phyloP scores from a whole-genome alignment of 202 grass and related monocot genomes.

The Dendrocalamus latiflorus region DNA sequence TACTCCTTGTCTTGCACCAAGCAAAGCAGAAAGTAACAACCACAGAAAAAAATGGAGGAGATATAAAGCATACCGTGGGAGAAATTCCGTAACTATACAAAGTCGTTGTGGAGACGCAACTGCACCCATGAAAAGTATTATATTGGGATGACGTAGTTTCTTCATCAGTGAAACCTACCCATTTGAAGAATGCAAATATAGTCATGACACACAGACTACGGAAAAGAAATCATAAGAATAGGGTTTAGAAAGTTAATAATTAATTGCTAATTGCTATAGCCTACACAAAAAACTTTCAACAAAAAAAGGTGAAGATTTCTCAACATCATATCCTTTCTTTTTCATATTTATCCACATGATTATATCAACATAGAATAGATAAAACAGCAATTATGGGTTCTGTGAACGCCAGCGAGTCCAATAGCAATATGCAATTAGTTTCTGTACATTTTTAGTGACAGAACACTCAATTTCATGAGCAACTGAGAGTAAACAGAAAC shows the following conservation, averaged over 20 bases:
- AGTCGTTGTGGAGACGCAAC: constrained; percentile 73
- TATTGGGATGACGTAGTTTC: constrained; percentile 82
- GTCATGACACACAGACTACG: constrained; percentile 7
- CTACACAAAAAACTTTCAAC: background rate
- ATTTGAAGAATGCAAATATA: constrained; percentile 27
- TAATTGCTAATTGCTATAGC: background rate
- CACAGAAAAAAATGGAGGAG: background rate
- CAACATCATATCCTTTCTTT: background rate
- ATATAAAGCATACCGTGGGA: constrained; percentile 55
- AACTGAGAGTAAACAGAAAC: background rate
- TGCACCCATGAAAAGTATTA: constrained; percentile 86
- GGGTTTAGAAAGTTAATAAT: background rate
- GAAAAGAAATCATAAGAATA: background rate
- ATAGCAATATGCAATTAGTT: background rate
- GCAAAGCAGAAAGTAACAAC: background rate
- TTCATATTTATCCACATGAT: background rate
- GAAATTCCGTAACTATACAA: constrained; percentile 87
- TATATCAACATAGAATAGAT: background rate
- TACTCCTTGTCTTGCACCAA: too few species aligned
- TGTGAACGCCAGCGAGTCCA: background rate
- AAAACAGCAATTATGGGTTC: background rate
- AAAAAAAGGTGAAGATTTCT: background rate
- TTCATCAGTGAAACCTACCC: constrained; percentile 89
- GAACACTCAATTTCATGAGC: background rate
- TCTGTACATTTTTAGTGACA: background rate